Conservation (phyloP, 495 filamentous ascomycete species). For the Penicillium coprophilum region DNA sequence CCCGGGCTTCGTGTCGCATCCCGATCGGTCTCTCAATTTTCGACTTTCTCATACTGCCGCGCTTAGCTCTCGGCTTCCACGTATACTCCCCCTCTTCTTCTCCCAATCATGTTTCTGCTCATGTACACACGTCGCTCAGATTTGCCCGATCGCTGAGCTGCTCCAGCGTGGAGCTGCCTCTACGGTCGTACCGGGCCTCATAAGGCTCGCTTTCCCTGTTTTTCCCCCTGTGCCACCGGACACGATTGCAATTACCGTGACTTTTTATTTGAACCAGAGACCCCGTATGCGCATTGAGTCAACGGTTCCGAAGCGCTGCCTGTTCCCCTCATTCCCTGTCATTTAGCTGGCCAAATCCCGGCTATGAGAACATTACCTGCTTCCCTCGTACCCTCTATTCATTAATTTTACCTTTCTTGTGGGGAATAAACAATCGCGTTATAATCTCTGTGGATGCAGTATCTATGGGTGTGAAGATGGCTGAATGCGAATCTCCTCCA, state of each 20-base stretch:
- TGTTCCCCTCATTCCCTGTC: conserved; percentile 6
- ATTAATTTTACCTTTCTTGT: conserved; percentile 7
- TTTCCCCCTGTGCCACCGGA: conserved; percentile 23
- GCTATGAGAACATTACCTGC: conserved; percentile 18
- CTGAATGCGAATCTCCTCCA: conserved; percentile 31
- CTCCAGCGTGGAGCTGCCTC: conserved; percentile 28
- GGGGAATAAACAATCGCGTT: neutral
- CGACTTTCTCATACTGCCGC: conserved; percentile 23
- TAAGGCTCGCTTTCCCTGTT: conserved; percentile 10
- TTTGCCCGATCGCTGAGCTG: conserved; percentile 17
- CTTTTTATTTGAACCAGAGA: conserved; percentile 23
- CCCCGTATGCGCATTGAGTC: conserved; percentile 12
- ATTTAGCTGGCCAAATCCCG: conserved; percentile 6
- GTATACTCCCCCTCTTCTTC: conserved; percentile 2
- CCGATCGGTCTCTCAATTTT: conserved; percentile 15
- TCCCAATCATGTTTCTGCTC: conserved; percentile 19
- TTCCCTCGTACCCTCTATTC: conserved; percentile 14
- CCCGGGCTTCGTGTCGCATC: conserved; percentile 19
- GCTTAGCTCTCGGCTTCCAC: conserved; percentile 19
- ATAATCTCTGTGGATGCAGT: neutral
- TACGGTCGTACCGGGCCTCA: conserved; percentile 14
- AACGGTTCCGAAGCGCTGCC: conserved; percentile 5
- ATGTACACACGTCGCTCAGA: conserved; percentile 17
- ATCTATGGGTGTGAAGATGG: conserved; percentile 33
- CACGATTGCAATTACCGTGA: conserved; percentile 21